These are phyloP conservation scores for Candida multigemmis DNA, from an alignment of 805 yeast genomes.

Conservation along the genomic window DNA sequence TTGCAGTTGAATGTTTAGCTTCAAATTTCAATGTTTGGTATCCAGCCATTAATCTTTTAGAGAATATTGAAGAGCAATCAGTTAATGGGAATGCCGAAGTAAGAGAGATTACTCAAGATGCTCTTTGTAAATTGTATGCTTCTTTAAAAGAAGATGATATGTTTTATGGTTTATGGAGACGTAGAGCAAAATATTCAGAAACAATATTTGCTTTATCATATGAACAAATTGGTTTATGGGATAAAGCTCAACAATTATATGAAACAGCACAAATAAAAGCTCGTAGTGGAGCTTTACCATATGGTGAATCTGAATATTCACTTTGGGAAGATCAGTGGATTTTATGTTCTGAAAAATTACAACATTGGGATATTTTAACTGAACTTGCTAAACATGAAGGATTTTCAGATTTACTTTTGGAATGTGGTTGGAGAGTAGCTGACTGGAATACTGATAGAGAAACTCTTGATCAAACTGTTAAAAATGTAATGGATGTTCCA, in stretches of 20 bases:
- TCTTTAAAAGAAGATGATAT: constrained; percentile 88
- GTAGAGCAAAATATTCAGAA: constrained; percentile 89
- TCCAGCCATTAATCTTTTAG: constrained; percentile 76
- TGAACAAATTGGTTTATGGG: constrained; percentile 95
- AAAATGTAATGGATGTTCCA: constrained; percentile 96
- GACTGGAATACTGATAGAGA: constrained; percentile 96
- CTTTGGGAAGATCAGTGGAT: constrained; percentile 99
- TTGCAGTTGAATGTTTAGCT: constrained; percentile 81
- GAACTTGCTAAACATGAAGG: constrained; percentile 98
- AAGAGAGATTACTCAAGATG: constrained; percentile 81
- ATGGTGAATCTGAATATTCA: constrained; percentile 89
- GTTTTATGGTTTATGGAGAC: constrained; percentile 97
- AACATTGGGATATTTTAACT: constrained; percentile 96
- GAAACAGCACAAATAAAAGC: constrained; percentile 97
- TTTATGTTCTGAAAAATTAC: constrained; percentile 89
- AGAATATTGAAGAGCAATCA: constrained; percentile 51
- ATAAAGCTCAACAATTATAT: constrained; percentile 83
- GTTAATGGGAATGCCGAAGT: constrained; percentile 63
- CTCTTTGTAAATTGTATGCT: constrained; percentile 81
- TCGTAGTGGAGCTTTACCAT: constrained; percentile 88
- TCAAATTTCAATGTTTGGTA: constrained; percentile 87
- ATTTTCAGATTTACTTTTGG: constrained; percentile 87
- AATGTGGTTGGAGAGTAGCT: constrained; percentile 99
- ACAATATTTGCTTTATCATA: constrained; percentile 88
- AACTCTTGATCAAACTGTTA: constrained; percentile 87